These are phyloP conservation scores for Rutstroemia sp. DNA, from an alignment of 2,329 filamentous ascomycete species.

Conservation along the genomic window DNA sequence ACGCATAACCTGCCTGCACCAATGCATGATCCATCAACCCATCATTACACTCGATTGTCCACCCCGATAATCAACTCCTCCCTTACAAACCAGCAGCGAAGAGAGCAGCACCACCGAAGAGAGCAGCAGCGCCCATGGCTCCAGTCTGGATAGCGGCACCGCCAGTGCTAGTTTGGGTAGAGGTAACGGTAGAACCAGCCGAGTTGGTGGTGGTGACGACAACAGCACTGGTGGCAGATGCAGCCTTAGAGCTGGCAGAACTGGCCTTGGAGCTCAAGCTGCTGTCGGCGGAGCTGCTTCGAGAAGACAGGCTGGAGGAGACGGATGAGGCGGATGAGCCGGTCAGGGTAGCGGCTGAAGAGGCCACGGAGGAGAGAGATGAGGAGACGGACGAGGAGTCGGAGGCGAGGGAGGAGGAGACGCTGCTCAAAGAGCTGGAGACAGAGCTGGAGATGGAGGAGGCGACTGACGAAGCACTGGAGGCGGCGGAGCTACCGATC, in stretches of 20 bases:
- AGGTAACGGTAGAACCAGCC: not conserved
- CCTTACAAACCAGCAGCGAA: conserved; percentile 22
- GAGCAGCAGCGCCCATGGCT: conserved; percentile 23
- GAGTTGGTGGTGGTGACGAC: conserved; percentile 1
- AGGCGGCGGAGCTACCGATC: not conserved
- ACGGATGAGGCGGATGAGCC: conserved; percentile 6
- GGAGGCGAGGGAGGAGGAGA: conserved; percentile 4
- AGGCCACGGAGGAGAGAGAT: not conserved
- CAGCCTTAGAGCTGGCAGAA: conserved; percentile 2
- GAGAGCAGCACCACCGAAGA: conserved; percentile 25
- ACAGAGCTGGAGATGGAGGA: not conserved
- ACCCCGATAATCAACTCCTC: not conserved
- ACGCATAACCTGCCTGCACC: too few relatives aligned
- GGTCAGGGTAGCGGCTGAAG: conserved; percentile 1
- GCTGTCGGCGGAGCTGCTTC: conserved; percentile 5
- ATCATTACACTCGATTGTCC: not conserved
- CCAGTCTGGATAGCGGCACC: conserved; percentile 22
- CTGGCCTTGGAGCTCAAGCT: conserved; percentile 6
- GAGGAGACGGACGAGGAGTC: not conserved
- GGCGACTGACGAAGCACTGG: not conserved
- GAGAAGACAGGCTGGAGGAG: conserved; percentile 10
- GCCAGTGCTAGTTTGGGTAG: not conserved
- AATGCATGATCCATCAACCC: not conserved
- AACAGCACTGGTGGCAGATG: not conserved
- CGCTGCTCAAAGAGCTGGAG: not conserved